Conservation (phyloP, 2,329 filamentous ascomycete genomes). For the Scedosporium dehoogii region DNA sequence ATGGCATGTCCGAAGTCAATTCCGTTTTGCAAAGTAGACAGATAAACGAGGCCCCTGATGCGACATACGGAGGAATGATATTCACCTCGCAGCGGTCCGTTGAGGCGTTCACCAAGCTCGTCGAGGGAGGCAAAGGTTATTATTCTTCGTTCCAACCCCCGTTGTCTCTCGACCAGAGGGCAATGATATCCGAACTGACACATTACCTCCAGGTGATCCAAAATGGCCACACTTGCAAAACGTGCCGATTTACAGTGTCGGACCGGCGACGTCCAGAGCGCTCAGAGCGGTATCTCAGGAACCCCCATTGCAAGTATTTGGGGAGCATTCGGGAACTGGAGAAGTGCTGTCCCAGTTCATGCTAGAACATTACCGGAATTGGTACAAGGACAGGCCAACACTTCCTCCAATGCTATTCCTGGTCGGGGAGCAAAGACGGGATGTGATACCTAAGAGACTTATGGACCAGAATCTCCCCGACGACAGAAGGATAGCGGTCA, state of each 20-base stretch:
- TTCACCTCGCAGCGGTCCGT: conserved; percentile 80
- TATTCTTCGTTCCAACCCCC: not conserved
- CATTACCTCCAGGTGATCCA: conserved; percentile 3
- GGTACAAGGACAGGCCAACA: conserved; percentile 29
- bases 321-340: conserved; percentile 76
- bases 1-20: conserved; percentile 44
- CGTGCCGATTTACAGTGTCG: conserved; percentile 65
- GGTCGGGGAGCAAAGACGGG: conserved; percentile 79
- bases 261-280: conserved; percentile 69
- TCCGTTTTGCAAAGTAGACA: conserved; percentile 33
- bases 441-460: conserved; percentile 78
- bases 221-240: conserved; percentile 44
- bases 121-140: conserved; percentile 40
- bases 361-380: conserved; percentile 59
- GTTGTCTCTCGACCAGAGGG: not conserved
- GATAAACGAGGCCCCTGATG: conserved; percentile 27
- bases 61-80: conserved; percentile 62
- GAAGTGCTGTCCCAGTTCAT: conserved; percentile 72
- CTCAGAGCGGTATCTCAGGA: conserved; percentile 44
- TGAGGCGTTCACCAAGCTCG: conserved; percentile 60
- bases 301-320: conserved; percentile 54
- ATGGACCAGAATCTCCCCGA: conserved; percentile 44
- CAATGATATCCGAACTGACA: not conserved
- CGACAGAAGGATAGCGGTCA: conserved; percentile 50
- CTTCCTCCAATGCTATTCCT: conserved; percentile 70